phyloP scores from a whole-genome alignment of 495 filamentous ascomycete genomes.

The Talaromyces stipitatus region DNA sequence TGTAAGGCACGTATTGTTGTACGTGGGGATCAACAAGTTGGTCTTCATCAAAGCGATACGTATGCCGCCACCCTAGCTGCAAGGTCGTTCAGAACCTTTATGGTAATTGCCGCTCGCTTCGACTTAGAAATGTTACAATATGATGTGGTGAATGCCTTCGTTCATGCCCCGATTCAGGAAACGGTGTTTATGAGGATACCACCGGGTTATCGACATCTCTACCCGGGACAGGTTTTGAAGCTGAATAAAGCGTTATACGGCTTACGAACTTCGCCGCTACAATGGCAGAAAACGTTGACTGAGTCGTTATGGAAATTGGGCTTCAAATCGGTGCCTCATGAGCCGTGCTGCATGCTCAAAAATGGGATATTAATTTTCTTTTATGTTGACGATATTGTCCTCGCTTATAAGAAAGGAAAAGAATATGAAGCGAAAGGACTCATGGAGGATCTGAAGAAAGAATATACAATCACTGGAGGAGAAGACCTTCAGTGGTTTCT shows the following conservation, averaged over 20 bases:
- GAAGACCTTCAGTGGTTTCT: neutral
- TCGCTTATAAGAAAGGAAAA: neutral
- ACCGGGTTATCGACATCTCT: slow-evolving; percentile 2
- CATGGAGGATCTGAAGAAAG: neutral
- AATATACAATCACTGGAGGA: neutral
- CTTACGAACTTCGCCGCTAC: slow-evolving; percentile 11
- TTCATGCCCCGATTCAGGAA: slow-evolving; percentile 14
- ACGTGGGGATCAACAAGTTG: slow-evolving; percentile 16
- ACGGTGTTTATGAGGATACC: slow-evolving; percentile 9
- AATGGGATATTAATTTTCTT: slow-evolving; percentile 16
- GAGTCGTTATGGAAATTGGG: slow-evolving; percentile 9
- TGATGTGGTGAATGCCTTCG: slow-evolving; percentile 24
- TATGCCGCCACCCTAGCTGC: slow-evolving; percentile 16
- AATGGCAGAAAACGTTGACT: slow-evolving; percentile 16
- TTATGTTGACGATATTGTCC: slow-evolving; percentile 18
- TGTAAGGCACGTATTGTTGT: slow-evolving; percentile 21
- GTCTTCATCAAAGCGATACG: neutral
- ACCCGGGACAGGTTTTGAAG: neutral
- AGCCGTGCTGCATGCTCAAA: slow-evolving; percentile 13
- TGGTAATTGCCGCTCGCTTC: slow-evolving; percentile 14
- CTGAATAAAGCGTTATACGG: slow-evolving; percentile 15
- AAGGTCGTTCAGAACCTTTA: slow-evolving; percentile 11
- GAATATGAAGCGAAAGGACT: neutral
- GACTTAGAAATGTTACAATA: slow-evolving; percentile 15
- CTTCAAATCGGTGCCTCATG: slow-evolving; percentile 10